A percentile compares a stretch with the other conserved stretches of the same genome.
Evolutionary conservation across 2,329 filamentous ascomycete species (phyloP).

Genomic region (Dactylonectria macrodidyma): DNA sequence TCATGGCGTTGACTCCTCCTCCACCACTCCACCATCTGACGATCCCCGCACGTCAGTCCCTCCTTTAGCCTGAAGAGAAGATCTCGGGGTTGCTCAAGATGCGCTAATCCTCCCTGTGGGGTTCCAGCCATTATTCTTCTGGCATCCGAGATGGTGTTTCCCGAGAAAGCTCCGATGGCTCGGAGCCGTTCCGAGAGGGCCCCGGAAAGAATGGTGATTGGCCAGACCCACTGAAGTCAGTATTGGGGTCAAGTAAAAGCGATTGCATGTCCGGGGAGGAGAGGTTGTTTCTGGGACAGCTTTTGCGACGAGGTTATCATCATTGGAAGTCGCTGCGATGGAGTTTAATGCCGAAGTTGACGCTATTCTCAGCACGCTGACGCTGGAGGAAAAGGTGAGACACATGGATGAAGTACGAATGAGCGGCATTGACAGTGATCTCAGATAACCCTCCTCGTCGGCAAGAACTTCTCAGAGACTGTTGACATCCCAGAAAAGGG

Average conservation of each 20-base stretch:
- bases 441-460: constrained; percentile 43
- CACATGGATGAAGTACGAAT: background rate
- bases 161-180: background rate
- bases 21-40: background rate
- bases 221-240: background rate
- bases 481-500: constrained; percentile 35
- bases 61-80: background rate
- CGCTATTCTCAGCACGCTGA: constrained; percentile 30
- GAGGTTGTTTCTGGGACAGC: background rate
- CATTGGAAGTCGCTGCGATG: constrained; percentile 24
- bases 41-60: background rate
- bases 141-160: too few species aligned
- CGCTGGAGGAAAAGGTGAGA: constrained; percentile 41
- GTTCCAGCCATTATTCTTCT: background rate
- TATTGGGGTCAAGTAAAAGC: background rate
- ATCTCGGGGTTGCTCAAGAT: background rate
- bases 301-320: background rate
- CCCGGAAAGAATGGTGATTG: constrained; percentile 17
- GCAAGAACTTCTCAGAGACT: constrained; percentile 45
- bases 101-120: background rate
- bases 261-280: background rate
- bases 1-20: background rate
- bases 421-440: background rate
- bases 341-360: constrained; percentile 22
- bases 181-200: background rate